Base-by-base conservation (phyloP, 306 rosid genomes). In the Citrullus amarus region DNA sequence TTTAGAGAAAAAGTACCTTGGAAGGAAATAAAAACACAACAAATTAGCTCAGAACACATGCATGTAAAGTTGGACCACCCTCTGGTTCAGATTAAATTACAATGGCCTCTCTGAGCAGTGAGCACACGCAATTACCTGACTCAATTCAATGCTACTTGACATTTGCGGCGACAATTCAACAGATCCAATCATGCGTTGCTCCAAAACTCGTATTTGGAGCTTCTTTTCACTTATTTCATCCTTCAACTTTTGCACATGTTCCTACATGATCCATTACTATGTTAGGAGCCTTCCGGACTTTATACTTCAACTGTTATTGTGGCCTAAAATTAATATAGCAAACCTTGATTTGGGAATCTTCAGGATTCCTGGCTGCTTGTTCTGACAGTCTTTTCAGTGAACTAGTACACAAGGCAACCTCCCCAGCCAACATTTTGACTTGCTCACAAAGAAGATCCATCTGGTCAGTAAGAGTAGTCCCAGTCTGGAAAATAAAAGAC, bases 401-500 rank as follows among this genome's bases (percentile, higher is more conserved):
- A 83, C 97, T 93, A 70, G 87, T 81, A 82, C 91, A 88, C 28
- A 93, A 83, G 55, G 97, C 97, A 86, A 93, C 92, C 86, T 93
- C 97, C 55, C 93, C 96, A 51, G 97, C 96, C 84, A 91, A 83
- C 91, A 93, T 91, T 81, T 93, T 93, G 69, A 90, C 90, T 89
- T 91, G 97, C 84, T 93, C 97, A 72, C 88, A 88, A 48, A 89
- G 89, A 82, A 93, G 93, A 86, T 93, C 97, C 91, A 93, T 91
- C 83, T 93, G 96, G 83, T 93, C 97, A 15, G 89, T 88, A 81
- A 91, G 81, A 25, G 97, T 93, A 60, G 89, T 86, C 75, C 97
- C 97, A 81, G 91, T 83, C 97, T 93, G 87, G 82, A 75, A 72
- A 73, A 82, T 14, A 77, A 48, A 79, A 78, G 39, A 75, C 71